phyloP scores from a whole-genome alignment of 164 flowering plant genomes.

The Aristolochia contorta region DNA sequence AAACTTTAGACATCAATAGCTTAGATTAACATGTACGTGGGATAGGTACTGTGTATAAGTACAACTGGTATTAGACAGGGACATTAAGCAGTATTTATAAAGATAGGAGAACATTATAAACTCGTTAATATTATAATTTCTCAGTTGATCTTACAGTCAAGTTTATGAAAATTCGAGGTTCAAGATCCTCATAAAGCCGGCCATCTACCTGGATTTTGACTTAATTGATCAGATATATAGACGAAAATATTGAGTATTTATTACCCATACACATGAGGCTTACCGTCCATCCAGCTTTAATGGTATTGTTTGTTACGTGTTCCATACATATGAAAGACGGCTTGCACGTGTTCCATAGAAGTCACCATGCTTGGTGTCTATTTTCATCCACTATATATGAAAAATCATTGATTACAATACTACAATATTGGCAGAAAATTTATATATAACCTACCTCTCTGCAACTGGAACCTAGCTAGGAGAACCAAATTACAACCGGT shows the following conservation, averaged over 20 bases:
- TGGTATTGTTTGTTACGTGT: neutral
- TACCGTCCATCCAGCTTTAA: neutral
- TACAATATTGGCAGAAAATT: too few species aligned
- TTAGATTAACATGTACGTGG: too few species aligned
- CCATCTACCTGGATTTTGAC: neutral
- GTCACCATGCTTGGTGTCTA: neutral
- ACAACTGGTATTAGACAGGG: neutral
- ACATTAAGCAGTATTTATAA: neutral
- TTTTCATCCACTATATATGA: neutral
- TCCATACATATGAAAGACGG: neutral
- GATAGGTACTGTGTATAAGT: too few species aligned
- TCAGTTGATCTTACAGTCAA: neutral
- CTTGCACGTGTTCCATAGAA: neutral
- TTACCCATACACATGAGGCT: neutral
- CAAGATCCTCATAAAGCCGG: neutral
- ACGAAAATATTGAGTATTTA: too few species aligned
- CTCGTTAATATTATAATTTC: too few species aligned
- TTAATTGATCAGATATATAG: neutral
- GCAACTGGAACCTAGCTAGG: too few species aligned
- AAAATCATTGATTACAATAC: too few species aligned
- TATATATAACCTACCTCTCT: too few species aligned
- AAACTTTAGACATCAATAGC: too few species aligned
- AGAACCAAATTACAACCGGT: too few species aligned
- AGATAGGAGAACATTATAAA: too few species aligned
- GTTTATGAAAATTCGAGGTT: neutral